Evolutionary conservation across 2,329 filamentous ascomycete genomes (phyloP).

Genomic region (Aspergillus caelatus): DNA sequence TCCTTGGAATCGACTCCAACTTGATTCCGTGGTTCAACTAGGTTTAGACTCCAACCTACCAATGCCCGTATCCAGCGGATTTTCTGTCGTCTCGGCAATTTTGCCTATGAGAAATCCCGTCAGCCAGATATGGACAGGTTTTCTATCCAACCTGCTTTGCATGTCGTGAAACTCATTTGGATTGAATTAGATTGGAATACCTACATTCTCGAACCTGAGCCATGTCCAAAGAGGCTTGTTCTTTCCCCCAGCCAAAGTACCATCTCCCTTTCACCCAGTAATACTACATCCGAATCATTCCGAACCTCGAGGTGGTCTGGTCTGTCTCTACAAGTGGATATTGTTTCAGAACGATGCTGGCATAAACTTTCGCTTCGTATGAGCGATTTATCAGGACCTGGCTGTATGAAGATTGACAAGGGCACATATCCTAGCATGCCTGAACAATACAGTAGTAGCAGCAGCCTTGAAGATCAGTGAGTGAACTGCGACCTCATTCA

Average conservation of each 20-base stretch:
- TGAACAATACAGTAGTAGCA: neutral
- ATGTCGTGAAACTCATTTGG: neutral
- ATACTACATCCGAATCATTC: neutral
- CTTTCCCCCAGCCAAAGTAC: neutral
- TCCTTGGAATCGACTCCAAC: constrained; percentile 12
- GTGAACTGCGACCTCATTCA: neutral
- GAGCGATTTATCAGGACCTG: neutral
- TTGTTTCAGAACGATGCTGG: constrained; percentile 3
- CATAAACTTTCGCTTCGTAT: neutral
- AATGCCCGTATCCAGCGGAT: neutral
- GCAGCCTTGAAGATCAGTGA: neutral
- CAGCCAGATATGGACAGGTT: neutral
- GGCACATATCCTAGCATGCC: neutral
- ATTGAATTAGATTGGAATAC: neutral
- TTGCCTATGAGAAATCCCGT: neutral
- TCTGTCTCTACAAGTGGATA: neutral
- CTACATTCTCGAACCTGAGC: neutral
- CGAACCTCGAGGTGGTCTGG: neutral
- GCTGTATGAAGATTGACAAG: neutral
- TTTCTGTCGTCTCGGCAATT: neutral
- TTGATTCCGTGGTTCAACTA: constrained; percentile 12
- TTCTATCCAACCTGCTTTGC: too few species aligned
- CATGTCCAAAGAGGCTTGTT: too few species aligned
- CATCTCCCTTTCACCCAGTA: neutral
- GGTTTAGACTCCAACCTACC: constrained; percentile 2